Evolutionary conservation across 768 basidiomycete genomes (phyloP), one percentile per base, ranked within the genome.

Genomic region (Agaricus blazei): DNA sequence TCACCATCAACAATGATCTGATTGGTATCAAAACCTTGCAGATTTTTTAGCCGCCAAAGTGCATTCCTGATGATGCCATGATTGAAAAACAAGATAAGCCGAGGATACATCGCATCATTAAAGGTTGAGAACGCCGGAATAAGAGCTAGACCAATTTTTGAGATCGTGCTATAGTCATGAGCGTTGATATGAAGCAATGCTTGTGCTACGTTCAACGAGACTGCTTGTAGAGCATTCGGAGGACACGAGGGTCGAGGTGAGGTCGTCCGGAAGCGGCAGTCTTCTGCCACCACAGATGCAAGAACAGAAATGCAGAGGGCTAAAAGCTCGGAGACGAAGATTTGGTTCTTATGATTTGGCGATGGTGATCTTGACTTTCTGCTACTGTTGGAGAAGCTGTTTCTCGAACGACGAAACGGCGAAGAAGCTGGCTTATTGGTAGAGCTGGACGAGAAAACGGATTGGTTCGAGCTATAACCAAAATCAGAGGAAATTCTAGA

Each of bases 41-140:
- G 58, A 26, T 65, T 66, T 27, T 63, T 65, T 31, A 87, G 70
- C 49, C 74, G 75, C 44, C 77, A 72, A 14, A 90, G 68, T 31
- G 83, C 69, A 27, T 75, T 73, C 52, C 81, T 76, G 7, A 91
- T 61, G 27, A 89, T 68, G 19, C 74, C 72, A 26, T 78, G 77
- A 58, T 90, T 85, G 58, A 90, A 88, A 67, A 91, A 90, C 2
- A 70, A 68, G 42, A 91, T 71, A 7, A 93, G 67, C 8, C 85
- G 76, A 14, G 75, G 69, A 56, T 82, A 74, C 83, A 90, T 87
- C 58, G 77, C 80, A 15, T 68, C 64, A 4, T 68, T 75, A 69
- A 92, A 92, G 26, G 86, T 83, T 31, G 76, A 72, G 59, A 93
- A 86, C 0, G 87, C 86, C 5, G 87, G 88, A n/a, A 92, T 77